Evolutionary conservation across 2,329 filamentous ascomycete genomes (phyloP).

Genomic region (Atkinsonella texensis): DNA sequence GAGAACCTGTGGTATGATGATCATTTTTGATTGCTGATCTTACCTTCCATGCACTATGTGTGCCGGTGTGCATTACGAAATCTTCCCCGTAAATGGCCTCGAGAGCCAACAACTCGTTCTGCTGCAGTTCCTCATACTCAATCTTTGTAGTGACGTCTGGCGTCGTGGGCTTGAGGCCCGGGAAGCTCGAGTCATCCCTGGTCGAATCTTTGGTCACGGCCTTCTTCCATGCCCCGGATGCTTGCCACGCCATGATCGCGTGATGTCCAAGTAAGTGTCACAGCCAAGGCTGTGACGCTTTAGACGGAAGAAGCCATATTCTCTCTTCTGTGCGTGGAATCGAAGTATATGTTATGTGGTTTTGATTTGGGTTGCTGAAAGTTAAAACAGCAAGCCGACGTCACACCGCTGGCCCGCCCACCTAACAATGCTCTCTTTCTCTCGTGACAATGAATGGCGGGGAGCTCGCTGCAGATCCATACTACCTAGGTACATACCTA

Average conservation of each 20-base stretch:
- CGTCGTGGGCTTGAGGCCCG: slow-evolving; percentile 34
- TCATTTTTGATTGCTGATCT: slow-evolving; percentile 10
- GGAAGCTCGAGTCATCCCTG: slow-evolving; percentile 37
- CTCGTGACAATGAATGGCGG: neutral
- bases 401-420: neutral
- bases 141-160: slow-evolving; percentile 33
- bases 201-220: slow-evolving; percentile 27
- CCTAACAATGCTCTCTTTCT: neutral
- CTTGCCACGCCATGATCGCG: slow-evolving; percentile 41
- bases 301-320: slow-evolving; percentile 36
- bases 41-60: slow-evolving; percentile 77
- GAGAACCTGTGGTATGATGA: slow-evolving; percentile 6
- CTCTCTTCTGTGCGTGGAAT: neutral
- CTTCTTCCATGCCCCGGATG: slow-evolving; percentile 36
- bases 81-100: slow-evolving; percentile 85
- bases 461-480: neutral
- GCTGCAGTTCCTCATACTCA: slow-evolving; percentile 73
- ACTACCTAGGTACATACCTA: too few relatives aligned
- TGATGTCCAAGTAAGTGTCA: slow-evolving; percentile 26
- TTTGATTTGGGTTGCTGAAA: neutral
- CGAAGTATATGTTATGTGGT: neutral
- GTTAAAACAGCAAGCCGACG: neutral
- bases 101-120: slow-evolving; percentile 76
- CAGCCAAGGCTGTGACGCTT: slow-evolving; percentile 42
- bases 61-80: slow-evolving; percentile 61